phyloP scores from a whole-genome alignment of 495 filamentous ascomycete species.

The Penicillium manginii region DNA sequence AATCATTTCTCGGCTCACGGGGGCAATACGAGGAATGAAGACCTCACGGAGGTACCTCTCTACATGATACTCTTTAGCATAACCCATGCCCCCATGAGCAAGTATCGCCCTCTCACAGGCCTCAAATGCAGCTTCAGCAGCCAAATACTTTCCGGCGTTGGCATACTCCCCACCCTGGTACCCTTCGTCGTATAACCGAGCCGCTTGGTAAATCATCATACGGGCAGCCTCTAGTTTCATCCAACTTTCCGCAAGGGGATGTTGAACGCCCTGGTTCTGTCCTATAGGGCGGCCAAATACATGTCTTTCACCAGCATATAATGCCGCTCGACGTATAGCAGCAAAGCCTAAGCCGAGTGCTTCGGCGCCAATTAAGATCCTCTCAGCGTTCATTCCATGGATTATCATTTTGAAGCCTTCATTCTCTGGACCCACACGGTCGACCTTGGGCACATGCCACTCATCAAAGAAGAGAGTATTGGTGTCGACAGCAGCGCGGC shows the following conservation, averaged over 20 bases:
- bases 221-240: conserved; percentile 82
- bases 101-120: conserved; percentile 72
- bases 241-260: conserved; percentile 72
- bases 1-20: conserved; percentile 79
- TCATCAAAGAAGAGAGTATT: conserved; percentile 82
- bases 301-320: conserved; percentile 67
- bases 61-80: conserved; percentile 77
- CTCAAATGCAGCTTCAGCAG: conserved; percentile 74
- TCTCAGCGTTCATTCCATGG: conserved; percentile 82
- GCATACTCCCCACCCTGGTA: conserved; percentile 22
- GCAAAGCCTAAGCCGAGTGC: conserved; percentile 76
- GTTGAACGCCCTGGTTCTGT: conserved; percentile 72
- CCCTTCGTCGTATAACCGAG: conserved; percentile 65
- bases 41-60: conserved; percentile 76
- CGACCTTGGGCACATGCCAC: conserved; percentile 60
- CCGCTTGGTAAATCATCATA: conserved; percentile 75
- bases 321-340: conserved; percentile 62
- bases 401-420: conserved; percentile 75
- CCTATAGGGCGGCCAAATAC: conserved; percentile 74
- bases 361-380: conserved; percentile 74
- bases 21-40: conserved; percentile 74
- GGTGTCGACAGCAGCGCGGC: conserved; percentile 71
- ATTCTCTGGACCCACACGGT: conserved; percentile 67
- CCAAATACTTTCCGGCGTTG: conserved; percentile 64
- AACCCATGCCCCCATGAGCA: conserved; percentile 75